Evolutionary conservation across 805 yeast genomes (phyloP).

Genomic region (Kuraishia cidri): DNA sequence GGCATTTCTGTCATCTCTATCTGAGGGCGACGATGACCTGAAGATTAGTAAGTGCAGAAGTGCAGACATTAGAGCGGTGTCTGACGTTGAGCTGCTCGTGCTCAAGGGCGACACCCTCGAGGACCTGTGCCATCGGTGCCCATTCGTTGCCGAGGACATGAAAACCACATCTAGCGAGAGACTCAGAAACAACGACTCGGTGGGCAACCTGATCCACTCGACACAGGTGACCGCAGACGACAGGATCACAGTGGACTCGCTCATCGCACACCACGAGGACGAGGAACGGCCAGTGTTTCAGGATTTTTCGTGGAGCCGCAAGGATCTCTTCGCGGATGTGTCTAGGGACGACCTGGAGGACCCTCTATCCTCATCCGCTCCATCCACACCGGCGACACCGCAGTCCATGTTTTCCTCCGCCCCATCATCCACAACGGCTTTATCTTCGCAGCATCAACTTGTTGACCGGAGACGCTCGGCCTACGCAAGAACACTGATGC

Average conservation of each 20-base stretch:
- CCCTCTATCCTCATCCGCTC: no score
- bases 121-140: conserved; percentile 47
- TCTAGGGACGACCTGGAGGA: no score
- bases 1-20: conserved; percentile 48
- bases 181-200: conserved; percentile 18
- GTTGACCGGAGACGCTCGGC: no score
- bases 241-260: conserved; percentile 9
- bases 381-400: no score
- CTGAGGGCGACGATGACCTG: conserved; percentile 14
- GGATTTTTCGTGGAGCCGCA: background rate
- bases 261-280: conserved; percentile 8
- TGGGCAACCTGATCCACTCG: conserved; percentile 13
- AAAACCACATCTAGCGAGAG: conserved; percentile 51
- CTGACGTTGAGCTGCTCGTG: conserved; percentile 51
- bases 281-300: conserved; percentile 1
- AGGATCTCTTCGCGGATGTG: background rate
- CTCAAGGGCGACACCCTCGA: conserved; percentile 47
- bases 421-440: no score
- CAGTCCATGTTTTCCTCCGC: no score
- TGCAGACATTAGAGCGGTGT: conserved; percentile 57
- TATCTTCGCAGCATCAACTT: no score
- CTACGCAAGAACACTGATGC: no score
- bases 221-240: conserved; percentile 11
- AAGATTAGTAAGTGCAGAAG: conserved; percentile 28
- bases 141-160: conserved; percentile 51